phyloP scores from a whole-genome alignment of 192 early-diverging fungal species.

The Physocladia obscura region DNA sequence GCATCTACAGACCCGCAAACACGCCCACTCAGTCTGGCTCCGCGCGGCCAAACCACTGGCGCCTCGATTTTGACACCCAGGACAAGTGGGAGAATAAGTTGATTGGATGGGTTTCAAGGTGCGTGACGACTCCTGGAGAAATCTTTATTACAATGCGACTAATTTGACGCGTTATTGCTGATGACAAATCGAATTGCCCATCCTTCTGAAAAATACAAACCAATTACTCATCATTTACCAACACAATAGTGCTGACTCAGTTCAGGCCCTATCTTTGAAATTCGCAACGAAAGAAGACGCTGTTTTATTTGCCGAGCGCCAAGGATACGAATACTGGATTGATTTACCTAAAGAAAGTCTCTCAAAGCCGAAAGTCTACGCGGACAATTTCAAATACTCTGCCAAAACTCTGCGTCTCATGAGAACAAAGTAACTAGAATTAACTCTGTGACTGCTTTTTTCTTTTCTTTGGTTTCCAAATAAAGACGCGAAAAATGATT shows the following conservation, averaged over 20 bases:
- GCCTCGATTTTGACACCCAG: slow-evolving; percentile 85
- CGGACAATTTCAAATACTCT: slow-evolving; percentile 78
- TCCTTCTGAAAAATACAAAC: no score
- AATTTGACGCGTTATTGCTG: no score
- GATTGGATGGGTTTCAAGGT: slow-evolving; percentile 91
- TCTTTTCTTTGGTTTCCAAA: no score
- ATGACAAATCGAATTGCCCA: no score
- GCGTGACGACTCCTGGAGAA: no score
- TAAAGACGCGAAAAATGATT: no score
- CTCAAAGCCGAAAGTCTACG: slow-evolving; percentile 83
- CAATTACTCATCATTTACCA: no score
- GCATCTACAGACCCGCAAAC: slow-evolving; percentile 80
- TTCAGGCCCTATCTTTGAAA: slow-evolving; percentile 78
- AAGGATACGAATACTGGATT: slow-evolving; percentile 90
- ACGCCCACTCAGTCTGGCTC: slow-evolving; percentile 85
- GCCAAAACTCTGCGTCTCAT: slow-evolving; percentile 15
- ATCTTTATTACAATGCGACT: no score
- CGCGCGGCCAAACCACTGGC: slow-evolving; percentile 78
- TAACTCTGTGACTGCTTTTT: neutral
- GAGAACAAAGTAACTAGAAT: slow-evolving; percentile 19
- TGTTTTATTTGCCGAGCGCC: slow-evolving; percentile 90
- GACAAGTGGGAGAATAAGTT: slow-evolving; percentile 90
- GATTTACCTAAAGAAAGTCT: slow-evolving; percentile 82
- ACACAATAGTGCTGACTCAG: slow-evolving; percentile 72
- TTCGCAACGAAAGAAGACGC: slow-evolving; percentile 87